Conservation (phyloP, 2,329 filamentous ascomycete genomes). For the Massarina eburnea region DNA sequence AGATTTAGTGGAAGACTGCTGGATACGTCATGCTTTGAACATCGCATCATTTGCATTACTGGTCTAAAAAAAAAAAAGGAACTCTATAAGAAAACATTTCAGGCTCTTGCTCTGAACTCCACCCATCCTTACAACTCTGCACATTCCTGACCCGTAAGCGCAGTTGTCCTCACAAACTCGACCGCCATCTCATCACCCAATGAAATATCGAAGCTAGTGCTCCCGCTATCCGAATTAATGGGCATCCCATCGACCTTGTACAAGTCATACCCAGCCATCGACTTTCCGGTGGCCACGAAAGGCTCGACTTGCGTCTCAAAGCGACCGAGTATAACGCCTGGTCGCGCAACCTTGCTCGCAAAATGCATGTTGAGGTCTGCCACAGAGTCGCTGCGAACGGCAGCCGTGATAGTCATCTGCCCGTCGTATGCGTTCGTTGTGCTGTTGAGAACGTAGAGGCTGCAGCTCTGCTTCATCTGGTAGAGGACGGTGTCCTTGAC, state of each 20-base stretch:
- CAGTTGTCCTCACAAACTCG: neutral
- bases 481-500: slow-evolving; percentile 4
- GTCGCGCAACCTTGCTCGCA: neutral
- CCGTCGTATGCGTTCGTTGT: neutral
- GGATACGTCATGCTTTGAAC: too few relatives aligned
- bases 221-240: neutral
- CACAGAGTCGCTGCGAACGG: neutral
- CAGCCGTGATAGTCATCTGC: slow-evolving; percentile 1
- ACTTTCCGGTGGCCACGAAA: neutral
- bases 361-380: neutral
- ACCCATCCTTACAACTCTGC: neutral
- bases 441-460: neutral
- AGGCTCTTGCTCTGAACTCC: too few relatives aligned
- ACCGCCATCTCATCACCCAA: neutral
- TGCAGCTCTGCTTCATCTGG: slow-evolving; percentile 4
- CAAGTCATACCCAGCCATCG: slow-evolving; percentile 3
- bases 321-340: slow-evolving; percentile 1
- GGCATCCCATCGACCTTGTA: slow-evolving; percentile 3
- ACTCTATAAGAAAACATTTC: too few relatives aligned
- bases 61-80: too few relatives aligned
- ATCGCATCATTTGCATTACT: too few relatives aligned
- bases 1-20: too few relatives aligned
- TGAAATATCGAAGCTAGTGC: slow-evolving; percentile 1
- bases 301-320: slow-evolving; percentile 2
- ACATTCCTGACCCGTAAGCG: neutral